Base-by-base conservation (phyloP, 352 stramenopile genomes). In the Phytophthora melonis region DNA sequence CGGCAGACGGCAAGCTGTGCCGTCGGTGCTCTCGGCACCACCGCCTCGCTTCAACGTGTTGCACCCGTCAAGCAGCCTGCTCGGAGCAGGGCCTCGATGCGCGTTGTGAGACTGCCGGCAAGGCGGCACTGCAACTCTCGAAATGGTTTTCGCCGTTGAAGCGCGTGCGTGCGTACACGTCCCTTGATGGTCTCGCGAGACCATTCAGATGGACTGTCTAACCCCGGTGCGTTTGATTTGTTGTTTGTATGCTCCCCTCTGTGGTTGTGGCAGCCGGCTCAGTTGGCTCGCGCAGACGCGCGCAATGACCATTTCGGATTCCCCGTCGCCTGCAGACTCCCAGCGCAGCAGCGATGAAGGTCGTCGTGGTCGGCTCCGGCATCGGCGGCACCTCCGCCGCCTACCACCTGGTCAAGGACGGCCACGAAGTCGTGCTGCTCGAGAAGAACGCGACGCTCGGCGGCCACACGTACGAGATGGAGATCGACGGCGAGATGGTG, bases 381-480 rank as follows among this genome's bases (percentile, higher is more conserved):
- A 96, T 96, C 52, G 88, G 89, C 70, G 89, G 89, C 70, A 95
- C 72, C 59, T 96, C 89, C 23, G 88, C 89, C 27, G 89, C 89
- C 58, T 96, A 95, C 67, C 89, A 96, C 63, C 71, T 96, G 54
- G 84, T 86, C 64, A 93, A 93, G 66, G 87, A 95, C 65, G 89
- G 88, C 58, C 89, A 96, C 59, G 88, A 96, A 67, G 89, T 96
- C 41, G 53, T 92, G 30, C 72, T 96, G 45, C 77, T 96, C 23
- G 89, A 96, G 68, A 92, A 93, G 79, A 92, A 95, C 64, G 84
- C 88, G 65, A 86, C 78, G 59, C 69, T 96, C 19, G 89, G 89
- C 34, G 89, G 89, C 52, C 89, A 96, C 83, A 92, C 89, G 73
- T 95, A 93, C 76, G 84, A 91, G 69, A 93, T 95, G 84, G 88